Evolutionary conservation across 1,139 yeast genomes (phyloP), one percentile per base, ranked within the genome.

Genomic region (Yamadazyma pseudoaaseri): DNA sequence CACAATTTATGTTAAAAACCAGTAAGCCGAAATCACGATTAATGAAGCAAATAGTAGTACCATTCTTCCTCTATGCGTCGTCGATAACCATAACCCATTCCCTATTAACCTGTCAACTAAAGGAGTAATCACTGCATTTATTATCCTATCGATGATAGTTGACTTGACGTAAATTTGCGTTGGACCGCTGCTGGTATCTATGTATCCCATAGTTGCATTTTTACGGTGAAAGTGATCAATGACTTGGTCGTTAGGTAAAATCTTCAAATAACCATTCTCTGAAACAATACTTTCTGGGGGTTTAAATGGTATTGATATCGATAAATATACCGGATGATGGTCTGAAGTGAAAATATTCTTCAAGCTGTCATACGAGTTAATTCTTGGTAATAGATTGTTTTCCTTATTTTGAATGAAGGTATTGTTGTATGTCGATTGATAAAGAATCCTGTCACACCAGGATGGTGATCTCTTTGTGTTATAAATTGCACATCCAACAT

Each of bases 401-500:
- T 20, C n/a, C 21, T 29, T 13, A 26, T 30, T 24, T 17, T 12
- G 14, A 15, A 24, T 12, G 13, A 24, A 16, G 8, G 23, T 9
- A 10, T 20, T 30, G 11, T 56, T 54, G 48, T 80, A 79, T 0
- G 73, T 65, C 1, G 69, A 55, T 38, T 76, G 73, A 48, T 64
- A 86, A 29, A 89, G 53, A 3, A 89, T 76, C 33, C 97, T 62
- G 53, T 89, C 97, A 56, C 96, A 87, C 95, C 96, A 89, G 3
- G 95, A 82, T 0, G 96, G 95, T 2, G 68, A 65, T 38, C 96
- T 61, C 43, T 78, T 81, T 4, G 56, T 34, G 43, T 77, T 74
- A 54, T 75, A 84, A n/a, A 62, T 60, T 6, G 68, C 67, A 0
- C 77, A 69, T 13, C 76, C 74, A 3, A 69, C 41, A 32, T 59